Conservation (phyloP, 352 stramenopile genomes). For the Pythium sp. region DNA sequence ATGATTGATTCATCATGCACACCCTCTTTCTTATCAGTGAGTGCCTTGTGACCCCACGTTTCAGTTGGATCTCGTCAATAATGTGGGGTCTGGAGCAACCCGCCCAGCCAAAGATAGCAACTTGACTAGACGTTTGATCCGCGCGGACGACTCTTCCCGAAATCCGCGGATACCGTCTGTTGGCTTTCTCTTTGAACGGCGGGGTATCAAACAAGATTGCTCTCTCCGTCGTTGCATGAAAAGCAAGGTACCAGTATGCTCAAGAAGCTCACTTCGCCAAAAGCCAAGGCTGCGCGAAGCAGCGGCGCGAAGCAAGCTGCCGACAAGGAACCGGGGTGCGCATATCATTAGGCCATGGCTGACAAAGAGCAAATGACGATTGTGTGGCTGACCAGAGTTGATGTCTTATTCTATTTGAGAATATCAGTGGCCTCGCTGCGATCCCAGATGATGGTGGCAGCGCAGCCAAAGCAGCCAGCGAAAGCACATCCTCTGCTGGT, state of each 20-base stretch:
- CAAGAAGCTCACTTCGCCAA: constrained; percentile 50
- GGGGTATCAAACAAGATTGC: background rate
- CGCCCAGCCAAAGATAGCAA: background rate
- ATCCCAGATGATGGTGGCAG: background rate
- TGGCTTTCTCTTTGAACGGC: background rate
- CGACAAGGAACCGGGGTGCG: constrained; percentile 7
- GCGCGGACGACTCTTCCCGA: background rate
- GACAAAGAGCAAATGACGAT: too few species aligned
- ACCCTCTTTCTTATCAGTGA: background rate
- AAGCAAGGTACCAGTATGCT: constrained; percentile 24
- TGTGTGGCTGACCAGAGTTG: too few species aligned
- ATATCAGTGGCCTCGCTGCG: constrained; percentile 6
- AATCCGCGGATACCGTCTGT: background rate
- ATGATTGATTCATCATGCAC: too few species aligned
- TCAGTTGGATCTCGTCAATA: background rate
- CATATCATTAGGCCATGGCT: too few species aligned
- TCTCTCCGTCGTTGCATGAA: background rate
- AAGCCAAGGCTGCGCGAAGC: constrained; percentile 3
- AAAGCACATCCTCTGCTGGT: background rate
- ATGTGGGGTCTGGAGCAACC: background rate
- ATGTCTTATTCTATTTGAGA: background rate
- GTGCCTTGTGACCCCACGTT: background rate
- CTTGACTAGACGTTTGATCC: background rate
- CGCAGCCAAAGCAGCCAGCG: background rate
- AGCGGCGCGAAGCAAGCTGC: background rate